Conservation (phyloP, 2,329 filamentous ascomycete genomes). For the Pseudogymnoascus sp. region DNA sequence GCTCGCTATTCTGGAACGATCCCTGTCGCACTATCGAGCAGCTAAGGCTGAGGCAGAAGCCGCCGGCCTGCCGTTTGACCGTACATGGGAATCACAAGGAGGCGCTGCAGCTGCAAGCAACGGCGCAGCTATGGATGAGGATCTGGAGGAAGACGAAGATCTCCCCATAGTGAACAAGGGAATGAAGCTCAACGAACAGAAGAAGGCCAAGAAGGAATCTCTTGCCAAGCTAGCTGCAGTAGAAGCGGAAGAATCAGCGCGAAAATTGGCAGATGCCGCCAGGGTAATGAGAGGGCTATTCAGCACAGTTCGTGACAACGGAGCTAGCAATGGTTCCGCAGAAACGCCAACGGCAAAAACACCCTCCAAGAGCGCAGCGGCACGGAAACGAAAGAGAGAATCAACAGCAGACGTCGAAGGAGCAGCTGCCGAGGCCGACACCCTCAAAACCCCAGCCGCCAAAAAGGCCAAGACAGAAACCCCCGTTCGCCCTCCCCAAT, state of each 20-base stretch:
- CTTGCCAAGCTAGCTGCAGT: constrained; percentile 52
- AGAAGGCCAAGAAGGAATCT: constrained; percentile 53
- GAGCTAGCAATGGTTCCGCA: not conserved
- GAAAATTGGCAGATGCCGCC: constrained; percentile 42
- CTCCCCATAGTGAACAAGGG: constrained; percentile 51
- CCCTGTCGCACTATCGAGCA: constrained; percentile 50
- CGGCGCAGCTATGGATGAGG: constrained; percentile 13
- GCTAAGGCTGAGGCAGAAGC: constrained; percentile 58
- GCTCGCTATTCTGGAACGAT: constrained; percentile 61
- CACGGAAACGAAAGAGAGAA: constrained; percentile 27
- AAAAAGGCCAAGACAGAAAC: constrained; percentile 51
- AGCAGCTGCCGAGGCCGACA: not conserved
- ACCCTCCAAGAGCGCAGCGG: constrained; percentile 17
- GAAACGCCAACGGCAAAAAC: constrained; percentile 17
- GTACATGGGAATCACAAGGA: constrained; percentile 11
- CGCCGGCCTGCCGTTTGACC: constrained; percentile 53
- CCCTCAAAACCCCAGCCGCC: constrained; percentile 26
- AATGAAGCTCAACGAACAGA: constrained; percentile 71
- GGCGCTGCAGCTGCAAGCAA: not conserved
- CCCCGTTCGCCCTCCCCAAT: constrained; percentile 39
- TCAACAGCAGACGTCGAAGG: constrained; percentile 12
- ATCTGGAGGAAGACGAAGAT: constrained; percentile 50
- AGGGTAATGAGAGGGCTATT: constrained; percentile 36
- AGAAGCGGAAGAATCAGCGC: constrained; percentile 49
- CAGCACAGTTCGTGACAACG: constrained; percentile 8